These are phyloP conservation scores for Salmacisia buchloeana DNA, from an alignment of 1,284 basidiomycete genomes.

Conservation along the genomic window DNA sequence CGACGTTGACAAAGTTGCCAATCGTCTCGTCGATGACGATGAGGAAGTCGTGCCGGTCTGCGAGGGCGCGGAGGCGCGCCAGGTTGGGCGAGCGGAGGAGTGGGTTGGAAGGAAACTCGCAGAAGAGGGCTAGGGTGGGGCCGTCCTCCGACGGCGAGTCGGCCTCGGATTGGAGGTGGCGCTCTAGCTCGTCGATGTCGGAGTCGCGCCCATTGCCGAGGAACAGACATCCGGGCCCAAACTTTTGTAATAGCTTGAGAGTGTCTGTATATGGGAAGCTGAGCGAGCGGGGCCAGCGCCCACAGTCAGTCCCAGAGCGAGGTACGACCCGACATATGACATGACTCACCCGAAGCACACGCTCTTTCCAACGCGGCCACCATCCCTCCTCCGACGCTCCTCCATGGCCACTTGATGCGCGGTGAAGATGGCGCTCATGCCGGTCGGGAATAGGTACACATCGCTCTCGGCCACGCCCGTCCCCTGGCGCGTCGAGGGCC, in stretches of 20 bases:
- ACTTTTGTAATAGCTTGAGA: constrained; percentile 91
- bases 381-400: constrained; percentile 11
- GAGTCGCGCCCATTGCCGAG: constrained; percentile 72
- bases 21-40: constrained; percentile 93
- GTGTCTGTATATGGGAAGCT: constrained; percentile 91
- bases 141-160: constrained; percentile 18
- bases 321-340: too few relatives aligned
- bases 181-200: constrained; percentile 71
- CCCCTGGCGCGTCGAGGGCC: constrained; percentile 19
- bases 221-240: constrained; percentile 92
- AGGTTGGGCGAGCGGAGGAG: constrained; percentile 79
- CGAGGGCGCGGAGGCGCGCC: constrained; percentile 68
- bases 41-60: constrained; percentile 81
- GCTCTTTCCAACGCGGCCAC: constrained; percentile 64
- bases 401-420: constrained; percentile 63
- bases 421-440: constrained; percentile 90
- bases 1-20: constrained; percentile 92
- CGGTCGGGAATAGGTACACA: constrained; percentile 78
- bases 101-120: constrained; percentile 92
- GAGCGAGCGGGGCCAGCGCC: background rate
- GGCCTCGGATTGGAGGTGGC: constrained; percentile 55
- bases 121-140: constrained; percentile 56
- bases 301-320: background rate
- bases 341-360: constrained; percentile 65
- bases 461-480: constrained; percentile 62